phyloP scores from a whole-genome alignment of 148 eudicot species.

The Cornus suecica region DNA sequence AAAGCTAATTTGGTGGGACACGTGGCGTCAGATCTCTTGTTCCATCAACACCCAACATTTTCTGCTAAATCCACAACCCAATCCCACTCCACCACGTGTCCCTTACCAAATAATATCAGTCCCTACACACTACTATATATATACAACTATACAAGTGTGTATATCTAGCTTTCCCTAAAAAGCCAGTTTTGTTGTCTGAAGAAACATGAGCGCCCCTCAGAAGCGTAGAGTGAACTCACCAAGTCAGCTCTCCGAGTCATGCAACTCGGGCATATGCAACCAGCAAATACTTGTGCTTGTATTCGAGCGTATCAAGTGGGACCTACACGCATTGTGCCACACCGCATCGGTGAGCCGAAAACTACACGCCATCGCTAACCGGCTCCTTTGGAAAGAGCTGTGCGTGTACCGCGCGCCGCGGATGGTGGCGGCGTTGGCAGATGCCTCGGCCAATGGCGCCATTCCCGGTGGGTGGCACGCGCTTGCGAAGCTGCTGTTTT shows the following conservation, averaged over 20 bases:
- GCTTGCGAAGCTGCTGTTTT: conserved; percentile 69
- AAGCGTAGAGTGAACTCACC: conserved; percentile 14
- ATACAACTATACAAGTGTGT: not conserved
- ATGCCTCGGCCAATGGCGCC: conserved; percentile 29
- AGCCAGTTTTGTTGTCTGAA: not conserved
- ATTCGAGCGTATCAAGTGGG: conserved; percentile 65
- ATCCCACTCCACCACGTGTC: not conserved
- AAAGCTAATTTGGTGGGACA: conserved; percentile 1
- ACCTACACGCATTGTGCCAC: conserved; percentile 42
- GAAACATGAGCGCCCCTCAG: conserved; percentile 7
- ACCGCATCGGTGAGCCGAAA: conserved; percentile 50
- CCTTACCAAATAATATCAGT: not conserved
- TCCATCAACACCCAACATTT: not conserved
- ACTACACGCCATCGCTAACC: conserved; percentile 57
- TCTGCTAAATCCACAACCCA: not conserved
- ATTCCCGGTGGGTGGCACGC: conserved; percentile 80
- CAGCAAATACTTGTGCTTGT: conserved; percentile 56
- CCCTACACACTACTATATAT: not conserved
- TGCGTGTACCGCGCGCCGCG: conserved; percentile 58
- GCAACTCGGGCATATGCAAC: conserved; percentile 44
- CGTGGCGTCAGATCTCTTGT: not conserved
- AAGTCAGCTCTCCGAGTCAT: conserved; percentile 17
- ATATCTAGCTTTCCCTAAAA: not conserved
- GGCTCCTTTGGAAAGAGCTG: conserved; percentile 63
- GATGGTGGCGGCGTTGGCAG: conserved; percentile 40